A percentile compares a stretch with the other conserved stretches of the same genome.
Evolutionary conservation across 2,329 filamentous ascomycete genomes (phyloP).

Genomic region (Diaporthe helianthi): DNA sequence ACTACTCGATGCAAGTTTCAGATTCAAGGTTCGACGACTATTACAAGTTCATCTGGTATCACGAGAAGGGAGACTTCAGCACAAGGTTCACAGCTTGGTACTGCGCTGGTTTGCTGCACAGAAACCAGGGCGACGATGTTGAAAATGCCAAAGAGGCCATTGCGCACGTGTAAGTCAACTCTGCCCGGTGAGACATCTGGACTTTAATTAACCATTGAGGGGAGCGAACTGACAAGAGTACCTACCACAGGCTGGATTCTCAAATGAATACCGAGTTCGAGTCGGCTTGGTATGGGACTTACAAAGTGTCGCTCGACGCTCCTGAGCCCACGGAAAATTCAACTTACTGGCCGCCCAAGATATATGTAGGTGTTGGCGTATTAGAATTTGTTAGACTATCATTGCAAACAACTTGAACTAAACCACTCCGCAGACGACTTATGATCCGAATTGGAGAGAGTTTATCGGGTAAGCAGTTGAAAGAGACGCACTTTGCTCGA

Average conservation of each 20-base stretch:
- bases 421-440: slow-evolving; percentile 33
- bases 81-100: slow-evolving; percentile 53
- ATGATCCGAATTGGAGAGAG: slow-evolving; percentile 48
- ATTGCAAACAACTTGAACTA: background rate
- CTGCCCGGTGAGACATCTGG: no score
- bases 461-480: slow-evolving; percentile 42
- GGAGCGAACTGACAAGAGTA: background rate
- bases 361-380: slow-evolving; percentile 40
- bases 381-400: background rate
- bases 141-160: slow-evolving; percentile 46
- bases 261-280: slow-evolving; percentile 48
- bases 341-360: slow-evolving; percentile 43
- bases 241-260: background rate
- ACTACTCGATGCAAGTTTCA: slow-evolving; percentile 49
- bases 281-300: slow-evolving; percentile 51
- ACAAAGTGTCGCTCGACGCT: slow-evolving; percentile 49
- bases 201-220: no score
- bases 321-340: slow-evolving; percentile 46
- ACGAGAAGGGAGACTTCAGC: slow-evolving; percentile 51
- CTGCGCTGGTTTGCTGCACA: slow-evolving; percentile 46
- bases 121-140: slow-evolving; percentile 45
- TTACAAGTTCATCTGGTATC: slow-evolving; percentile 52
- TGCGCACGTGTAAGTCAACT: slow-evolving; percentile 42
- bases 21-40: slow-evolving; percentile 50
- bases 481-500: no score